Evolutionary conservation across 192 early-diverging fungal genomes (phyloP).

Genomic region (Backusella morwellensis): DNA sequence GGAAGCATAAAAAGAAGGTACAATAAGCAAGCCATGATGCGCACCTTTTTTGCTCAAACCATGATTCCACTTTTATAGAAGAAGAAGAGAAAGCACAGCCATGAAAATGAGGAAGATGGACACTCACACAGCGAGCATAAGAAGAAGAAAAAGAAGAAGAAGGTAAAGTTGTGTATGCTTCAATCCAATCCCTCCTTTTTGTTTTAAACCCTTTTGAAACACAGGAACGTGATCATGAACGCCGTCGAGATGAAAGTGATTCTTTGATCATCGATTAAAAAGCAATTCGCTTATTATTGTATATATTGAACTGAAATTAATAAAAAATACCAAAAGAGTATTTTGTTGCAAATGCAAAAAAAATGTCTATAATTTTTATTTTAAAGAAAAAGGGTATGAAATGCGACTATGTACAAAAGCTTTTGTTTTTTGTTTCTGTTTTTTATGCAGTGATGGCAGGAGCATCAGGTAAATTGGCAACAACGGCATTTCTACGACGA

Average conservation of each 20-base stretch:
- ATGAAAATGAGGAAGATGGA: conserved; percentile 35
- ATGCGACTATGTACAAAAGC: neutral
- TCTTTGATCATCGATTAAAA: conserved; percentile 1
- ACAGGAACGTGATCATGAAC: conserved; percentile 17
- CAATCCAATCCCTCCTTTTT: neutral
- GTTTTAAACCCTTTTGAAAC: neutral
- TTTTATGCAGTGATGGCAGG: conserved; percentile 11
- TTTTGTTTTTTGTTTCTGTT: neutral
- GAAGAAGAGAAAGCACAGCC: conserved; percentile 40
- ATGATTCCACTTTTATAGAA: conserved; percentile 8
- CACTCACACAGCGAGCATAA: conserved; percentile 31
- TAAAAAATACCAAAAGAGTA: neutral
- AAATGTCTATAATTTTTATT: neutral
- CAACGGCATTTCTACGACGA: conserved; percentile 26
- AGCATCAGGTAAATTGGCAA: conserved; percentile 26
- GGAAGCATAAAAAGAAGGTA: conserved; percentile 42
- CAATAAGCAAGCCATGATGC: neutral
- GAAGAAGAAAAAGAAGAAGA: conserved; percentile 44
- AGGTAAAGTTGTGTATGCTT: conserved; percentile 25
- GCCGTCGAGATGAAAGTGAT: conserved; percentile 14
- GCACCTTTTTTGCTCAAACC: neutral
- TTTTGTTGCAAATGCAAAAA: neutral
- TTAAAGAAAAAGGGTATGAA: neutral
- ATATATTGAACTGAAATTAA: neutral
- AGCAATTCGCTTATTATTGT: neutral